Percentiles rank a stretch among this genome's conserved stretches.
These are phyloP conservation scores for Rubia balearica DNA, from an alignment of 305 asterid species.

Conservation along the genomic window DNA sequence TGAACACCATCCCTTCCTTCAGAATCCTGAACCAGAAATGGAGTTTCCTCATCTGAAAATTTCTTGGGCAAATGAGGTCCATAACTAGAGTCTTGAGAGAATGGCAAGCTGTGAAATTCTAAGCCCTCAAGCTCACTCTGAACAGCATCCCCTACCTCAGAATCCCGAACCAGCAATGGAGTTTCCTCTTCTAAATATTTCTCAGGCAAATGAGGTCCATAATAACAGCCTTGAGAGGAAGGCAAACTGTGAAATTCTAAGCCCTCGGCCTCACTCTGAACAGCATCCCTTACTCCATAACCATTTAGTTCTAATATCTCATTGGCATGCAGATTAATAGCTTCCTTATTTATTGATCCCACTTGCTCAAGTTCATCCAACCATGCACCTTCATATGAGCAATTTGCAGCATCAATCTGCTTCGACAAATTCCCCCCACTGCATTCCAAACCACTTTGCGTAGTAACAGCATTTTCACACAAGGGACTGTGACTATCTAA, in stretches of 20 bases:
- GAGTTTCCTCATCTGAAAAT: no score
- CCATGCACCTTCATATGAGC: conserved; percentile 22
- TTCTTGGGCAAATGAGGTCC: no score
- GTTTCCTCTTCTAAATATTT: no score
- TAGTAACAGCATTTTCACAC: conserved; percentile 27
- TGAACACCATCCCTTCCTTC: conserved; percentile 20
- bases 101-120: no score
- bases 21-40: no score
- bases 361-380: conserved; percentile 26
- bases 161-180: no score
- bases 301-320: no score
- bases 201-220: conserved; percentile 16
- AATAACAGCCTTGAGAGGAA: conserved; percentile 25
- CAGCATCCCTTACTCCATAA: conserved; percentile 12
- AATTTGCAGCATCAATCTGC: conserved; percentile 17
- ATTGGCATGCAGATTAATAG: no score
- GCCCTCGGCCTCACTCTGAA: conserved; percentile 28
- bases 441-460: conserved; percentile 25
- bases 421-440: conserved; percentile 20
- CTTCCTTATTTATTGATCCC: conserved; percentile 21
- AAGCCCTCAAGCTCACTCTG: no score
- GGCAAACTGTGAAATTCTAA: conserved; percentile 29
- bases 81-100: no score
- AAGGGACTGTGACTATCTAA: conserved; percentile 28
- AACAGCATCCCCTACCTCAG: no score